Evolutionary conservation across 2,329 filamentous ascomycete genomes (phyloP), one percentile per base, ranked within the genome.

Genomic region (Pezicula carpinea): DNA sequence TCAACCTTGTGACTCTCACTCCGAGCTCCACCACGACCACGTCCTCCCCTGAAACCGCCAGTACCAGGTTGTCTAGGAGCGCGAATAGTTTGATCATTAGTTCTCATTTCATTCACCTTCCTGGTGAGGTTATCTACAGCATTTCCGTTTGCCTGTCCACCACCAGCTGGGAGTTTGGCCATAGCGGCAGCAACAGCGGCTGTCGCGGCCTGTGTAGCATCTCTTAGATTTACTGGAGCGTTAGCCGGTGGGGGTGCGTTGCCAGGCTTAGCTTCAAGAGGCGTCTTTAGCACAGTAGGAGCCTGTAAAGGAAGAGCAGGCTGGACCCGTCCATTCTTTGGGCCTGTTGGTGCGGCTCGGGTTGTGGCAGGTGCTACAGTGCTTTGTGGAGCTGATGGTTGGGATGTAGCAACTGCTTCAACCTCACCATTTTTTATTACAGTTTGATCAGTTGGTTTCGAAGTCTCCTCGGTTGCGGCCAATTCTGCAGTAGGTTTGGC

Each of bases 161-260:
- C 23, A 26, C 57, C 54, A 26, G 61, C 57, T 43, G 71, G 66
- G 3, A 91, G 74, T 60, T 87, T 85, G 1, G 86, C 84, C 83
- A 90, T 89, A 2, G 87, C 87, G 34, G 85, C 80, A 44, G 86
- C 85, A n/a, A 89, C 87, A 7, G 87, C 87, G 23, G 85, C 86
- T 57, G 82, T 84, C 1, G 87, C 87, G 33, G 84, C 81, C 61
- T 85, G 80, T 0, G 87, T 90, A 1, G 86, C 85, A 66, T 86
- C 83, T 52, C 79, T 75, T 8, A 84, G 69, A 39, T 69, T 64
- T 7, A 70, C 62, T 10, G 69, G 69, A 60, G 63, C 64, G 3
- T 62, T 26, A 17, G 45, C 19, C 36, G 49, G 29, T 19, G 47
- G 32, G 18, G 44, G 10, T 23, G 38, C 44, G 47, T 55, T 59